Percentiles rank a stretch among this genome's conserved stretches.
These are phyloP conservation scores for Protomyces macrosporus DNA, from an alignment of 1,139 yeast species.

Conservation along the genomic window DNA sequence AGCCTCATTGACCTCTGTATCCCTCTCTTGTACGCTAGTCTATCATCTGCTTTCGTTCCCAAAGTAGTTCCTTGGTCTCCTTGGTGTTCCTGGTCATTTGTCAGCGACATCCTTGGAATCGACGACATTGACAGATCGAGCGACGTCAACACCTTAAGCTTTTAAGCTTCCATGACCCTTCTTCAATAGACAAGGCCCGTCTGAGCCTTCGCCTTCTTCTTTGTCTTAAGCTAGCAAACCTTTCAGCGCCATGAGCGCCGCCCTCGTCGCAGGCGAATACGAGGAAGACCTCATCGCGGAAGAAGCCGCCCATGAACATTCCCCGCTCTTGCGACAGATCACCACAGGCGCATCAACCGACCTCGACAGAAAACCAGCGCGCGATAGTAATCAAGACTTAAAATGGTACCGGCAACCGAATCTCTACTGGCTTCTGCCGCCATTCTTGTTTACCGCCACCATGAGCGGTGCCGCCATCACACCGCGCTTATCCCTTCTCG, in stretches of 20 bases:
- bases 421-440: conserved; percentile 29
- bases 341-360: too few relatives aligned
- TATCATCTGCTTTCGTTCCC: neutral
- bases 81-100: too few relatives aligned
- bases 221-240: too few relatives aligned
- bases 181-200: too few relatives aligned
- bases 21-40: neutral
- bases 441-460: conserved; percentile 29
- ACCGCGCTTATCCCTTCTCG: conserved; percentile 29
- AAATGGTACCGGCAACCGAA: conserved; percentile 14
- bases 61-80: too few relatives aligned
- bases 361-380: neutral
- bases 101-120: too few relatives aligned
- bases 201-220: too few relatives aligned
- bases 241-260: neutral
- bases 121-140: too few relatives aligned
- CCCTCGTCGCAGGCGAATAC: neutral
- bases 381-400: conserved; percentile 4
- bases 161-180: too few relatives aligned
- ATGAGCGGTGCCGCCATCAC: conserved; percentile 31
- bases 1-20: neutral
- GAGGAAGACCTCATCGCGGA: neutral
- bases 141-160: too few relatives aligned
- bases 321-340: neutral
- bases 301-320: neutral